Conservation (phyloP, 768 basidiomycete genomes). For the Ramaria sp. region DNA sequence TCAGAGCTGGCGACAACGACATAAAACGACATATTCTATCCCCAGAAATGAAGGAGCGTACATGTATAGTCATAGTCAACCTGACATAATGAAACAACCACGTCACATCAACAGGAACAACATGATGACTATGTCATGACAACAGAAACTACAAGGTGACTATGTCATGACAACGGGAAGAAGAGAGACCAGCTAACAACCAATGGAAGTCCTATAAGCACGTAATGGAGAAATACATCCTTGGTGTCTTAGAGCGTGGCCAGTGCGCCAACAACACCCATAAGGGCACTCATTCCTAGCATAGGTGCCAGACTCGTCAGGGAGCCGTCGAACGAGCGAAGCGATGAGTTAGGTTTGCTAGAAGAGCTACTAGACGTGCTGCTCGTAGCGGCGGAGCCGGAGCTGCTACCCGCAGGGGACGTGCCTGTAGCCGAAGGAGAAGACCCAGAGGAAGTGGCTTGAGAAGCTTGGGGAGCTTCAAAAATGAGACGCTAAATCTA, state of each 20-base stretch:
- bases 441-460: slow-evolving; percentile 8
- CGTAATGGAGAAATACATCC: neutral
- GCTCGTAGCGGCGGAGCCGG: neutral
- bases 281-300: neutral
- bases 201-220: too few relatives aligned
- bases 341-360: neutral
- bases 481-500: neutral
- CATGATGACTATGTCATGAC: too few relatives aligned
- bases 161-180: too few relatives aligned
- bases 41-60: too few relatives aligned
- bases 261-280: neutral
- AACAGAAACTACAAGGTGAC: too few relatives aligned
- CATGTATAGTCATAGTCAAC: too few relatives aligned
- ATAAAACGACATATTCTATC: too few relatives aligned
- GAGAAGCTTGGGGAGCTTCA: neutral
- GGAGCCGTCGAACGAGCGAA: neutral
- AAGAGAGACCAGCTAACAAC: too few relatives aligned
- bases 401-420: neutral
- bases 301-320: neutral
- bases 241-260: neutral
- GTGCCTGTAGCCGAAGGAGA: slow-evolving; percentile 6
- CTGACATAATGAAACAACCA: too few relatives aligned
- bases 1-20: too few relatives aligned
- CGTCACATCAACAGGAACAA: too few relatives aligned
- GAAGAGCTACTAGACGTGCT: neutral